Conservation (phyloP, 2,329 filamentous ascomycete species). For the Diaporthe destruens region DNA sequence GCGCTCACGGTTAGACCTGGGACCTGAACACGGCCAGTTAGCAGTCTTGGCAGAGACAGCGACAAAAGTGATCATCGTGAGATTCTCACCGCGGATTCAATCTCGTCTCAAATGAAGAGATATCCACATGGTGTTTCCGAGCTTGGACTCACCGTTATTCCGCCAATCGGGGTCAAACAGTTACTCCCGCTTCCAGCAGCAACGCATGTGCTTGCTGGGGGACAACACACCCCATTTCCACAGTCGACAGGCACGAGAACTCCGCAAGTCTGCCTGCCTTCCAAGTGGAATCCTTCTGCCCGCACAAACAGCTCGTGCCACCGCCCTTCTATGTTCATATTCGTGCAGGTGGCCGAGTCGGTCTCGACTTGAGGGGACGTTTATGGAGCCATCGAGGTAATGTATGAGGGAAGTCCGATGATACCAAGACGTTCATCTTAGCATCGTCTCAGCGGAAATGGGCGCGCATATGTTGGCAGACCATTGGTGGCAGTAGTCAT, state of each 20-base stretch:
- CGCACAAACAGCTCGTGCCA: background rate
- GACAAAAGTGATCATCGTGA: background rate
- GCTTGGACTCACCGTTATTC: conserved; percentile 4
- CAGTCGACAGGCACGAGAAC: conserved; percentile 22
- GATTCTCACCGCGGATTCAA: too few relatives aligned
- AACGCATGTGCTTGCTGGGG: conserved; percentile 17
- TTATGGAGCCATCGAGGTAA: background rate
- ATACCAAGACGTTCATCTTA: conserved; percentile 14
- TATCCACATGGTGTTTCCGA: too few relatives aligned
- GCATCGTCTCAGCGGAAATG: conserved; percentile 29
- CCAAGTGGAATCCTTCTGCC: background rate
- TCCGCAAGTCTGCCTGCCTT: background rate
- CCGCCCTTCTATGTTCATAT: conserved; percentile 10
- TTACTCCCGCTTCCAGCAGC: conserved; percentile 14
- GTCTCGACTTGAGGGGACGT: conserved; percentile 16
- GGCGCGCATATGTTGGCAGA: conserved; percentile 18
- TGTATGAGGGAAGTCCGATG: conserved; percentile 20
- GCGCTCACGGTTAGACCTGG: conserved; percentile 22
- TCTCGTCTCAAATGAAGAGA: background rate
- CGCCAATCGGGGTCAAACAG: conserved; percentile 1
- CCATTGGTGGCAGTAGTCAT: conserved; percentile 18
- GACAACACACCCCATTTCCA: conserved; percentile 27
- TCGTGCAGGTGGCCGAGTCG: conserved; percentile 3
- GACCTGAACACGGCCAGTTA: background rate
- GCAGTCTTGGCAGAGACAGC: background rate